Evolutionary conservation across 495 filamentous ascomycete genomes (phyloP), one percentile per base, ranked within the genome.

Genomic region (Talaromyces borbonicus): DNA sequence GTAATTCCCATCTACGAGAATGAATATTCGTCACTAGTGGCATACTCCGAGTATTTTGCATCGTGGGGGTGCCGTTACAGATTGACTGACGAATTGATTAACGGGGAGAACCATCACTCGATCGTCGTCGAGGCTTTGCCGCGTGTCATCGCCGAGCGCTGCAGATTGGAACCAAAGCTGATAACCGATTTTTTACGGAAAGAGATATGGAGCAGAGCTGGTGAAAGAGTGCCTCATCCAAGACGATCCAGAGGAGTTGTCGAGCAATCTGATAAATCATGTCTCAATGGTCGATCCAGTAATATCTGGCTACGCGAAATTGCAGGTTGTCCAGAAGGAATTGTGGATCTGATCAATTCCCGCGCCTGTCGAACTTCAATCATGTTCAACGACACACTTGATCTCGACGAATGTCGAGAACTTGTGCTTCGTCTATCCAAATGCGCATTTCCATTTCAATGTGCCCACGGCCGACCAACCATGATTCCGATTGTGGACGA

Each of bases 311-410:
- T 84, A 24, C 56, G 62, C 16, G 66, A 67, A 11, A 77, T 86
- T 35, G 70, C 77, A 24, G 70, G 68, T 29, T 90, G 86, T 52
- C 89, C 89, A 0, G 67, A 76, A 42, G 81, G 83, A 0, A 79
- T 97, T n/a, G 42, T 93, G 30, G 89, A 96, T 42, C 67, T 96
- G 64, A 68, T 97, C 19, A 90, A 95, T 53, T 94, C 87, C 4
- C 78, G 89, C 30, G 85, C 92, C 7, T 98, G 92, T 61, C 72
- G 92, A 27, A 89, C 78, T 31, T 87, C 92, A 5, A 85, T 97
- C 61, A 98, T 98, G 92, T 98, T 98, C 66, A 96, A 96, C 52
- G 92, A 98, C 54, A 61, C 60, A 8, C 57, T 97, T 35, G 73
- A 67, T 1, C 45, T 67, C 1, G 71, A 73, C 6, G 78, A 95